phyloP scores from a whole-genome alignment of 371 early-diverging fungal genomes.

The Mucor lusitanicus region DNA sequence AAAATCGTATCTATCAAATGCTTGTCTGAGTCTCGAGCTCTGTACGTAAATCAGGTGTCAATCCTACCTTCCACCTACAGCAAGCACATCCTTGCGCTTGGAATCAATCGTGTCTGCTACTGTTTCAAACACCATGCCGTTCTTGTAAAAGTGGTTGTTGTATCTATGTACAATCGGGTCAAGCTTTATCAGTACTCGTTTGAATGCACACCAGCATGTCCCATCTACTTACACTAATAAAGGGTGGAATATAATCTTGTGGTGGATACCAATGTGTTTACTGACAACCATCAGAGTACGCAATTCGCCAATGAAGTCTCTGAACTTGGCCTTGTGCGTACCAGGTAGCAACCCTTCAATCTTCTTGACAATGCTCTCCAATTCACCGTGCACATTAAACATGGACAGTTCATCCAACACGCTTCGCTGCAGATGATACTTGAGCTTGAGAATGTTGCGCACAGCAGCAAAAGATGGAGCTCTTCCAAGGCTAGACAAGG shows the following conservation, averaged over 20 bases:
- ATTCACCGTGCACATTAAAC: slow-evolving; percentile 62
- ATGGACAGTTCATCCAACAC: slow-evolving; percentile 67
- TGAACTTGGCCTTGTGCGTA: slow-evolving; percentile 46
- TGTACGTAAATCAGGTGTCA: background rate
- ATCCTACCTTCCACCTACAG: slow-evolving; percentile 75
- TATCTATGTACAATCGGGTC: slow-evolving; percentile 42
- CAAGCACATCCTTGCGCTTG: slow-evolving; percentile 74
- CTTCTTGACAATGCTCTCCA: slow-evolving; percentile 50
- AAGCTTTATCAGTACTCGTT: background rate
- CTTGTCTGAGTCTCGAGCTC: background rate
- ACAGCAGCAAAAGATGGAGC: slow-evolving; percentile 64
- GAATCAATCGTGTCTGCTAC: slow-evolving; percentile 54
- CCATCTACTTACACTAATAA: slow-evolving; percentile 61
- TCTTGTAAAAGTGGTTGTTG: slow-evolving; percentile 73
- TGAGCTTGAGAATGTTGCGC: slow-evolving; percentile 60
- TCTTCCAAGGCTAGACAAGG: slow-evolving; percentile 61
- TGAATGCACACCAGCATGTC: background rate
- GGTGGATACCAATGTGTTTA: slow-evolving; percentile 64
- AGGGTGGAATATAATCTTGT: slow-evolving; percentile 67
- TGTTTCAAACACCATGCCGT: slow-evolving; percentile 78
- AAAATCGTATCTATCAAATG: slow-evolving; percentile 67
- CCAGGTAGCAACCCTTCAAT: slow-evolving; percentile 64
- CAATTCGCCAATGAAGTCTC: slow-evolving; percentile 54
- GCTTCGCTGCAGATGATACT: slow-evolving; percentile 62
- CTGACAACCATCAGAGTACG: slow-evolving; percentile 51